Evolutionary conservation across 441 rosid species (phyloP).

Genomic region (Populus hybrid): DNA sequence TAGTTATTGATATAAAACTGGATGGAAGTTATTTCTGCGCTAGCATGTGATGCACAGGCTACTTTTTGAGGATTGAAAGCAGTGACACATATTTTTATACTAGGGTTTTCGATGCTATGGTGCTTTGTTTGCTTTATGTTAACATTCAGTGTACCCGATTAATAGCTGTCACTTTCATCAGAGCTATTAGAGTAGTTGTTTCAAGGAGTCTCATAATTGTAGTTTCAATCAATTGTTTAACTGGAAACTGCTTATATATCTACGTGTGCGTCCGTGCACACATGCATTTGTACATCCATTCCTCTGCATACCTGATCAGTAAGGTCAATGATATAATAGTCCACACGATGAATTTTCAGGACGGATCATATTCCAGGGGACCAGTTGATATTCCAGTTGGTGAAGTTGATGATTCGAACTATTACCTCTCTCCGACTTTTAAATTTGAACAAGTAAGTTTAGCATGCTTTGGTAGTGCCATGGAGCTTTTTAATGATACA

Average conservation of each 20-base stretch:
- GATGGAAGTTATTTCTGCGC: not conserved
- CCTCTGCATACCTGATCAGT: not conserved
- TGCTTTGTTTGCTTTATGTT: not conserved
- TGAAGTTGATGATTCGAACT: slow-evolving; percentile 48
- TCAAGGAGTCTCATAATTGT: not conserved
- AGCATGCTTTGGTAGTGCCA: slow-evolving; percentile 2
- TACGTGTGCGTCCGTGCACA: not conserved
- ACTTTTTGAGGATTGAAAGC: not conserved
- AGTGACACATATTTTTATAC: not conserved
- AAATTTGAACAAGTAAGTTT: slow-evolving; percentile 82
- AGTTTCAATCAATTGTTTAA: not conserved
- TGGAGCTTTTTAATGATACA: not conserved
- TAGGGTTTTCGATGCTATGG: not conserved
- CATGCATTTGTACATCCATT: not conserved
- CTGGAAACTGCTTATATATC: not conserved
- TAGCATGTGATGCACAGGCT: not conserved
- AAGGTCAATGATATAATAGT: not conserved
- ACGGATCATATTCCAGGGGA: slow-evolving; percentile 92
- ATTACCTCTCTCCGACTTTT: slow-evolving; percentile 70
- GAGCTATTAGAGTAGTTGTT: not conserved
- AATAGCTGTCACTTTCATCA: not conserved
- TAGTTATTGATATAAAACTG: not conserved
- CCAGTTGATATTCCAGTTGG: slow-evolving; percentile 70
- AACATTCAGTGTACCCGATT: not conserved
- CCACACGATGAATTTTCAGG: slow-evolving; percentile 38